These are phyloP conservation scores for Rubia tinctorum DNA, from an alignment of 305 asterid species.

Conservation along the genomic window DNA sequence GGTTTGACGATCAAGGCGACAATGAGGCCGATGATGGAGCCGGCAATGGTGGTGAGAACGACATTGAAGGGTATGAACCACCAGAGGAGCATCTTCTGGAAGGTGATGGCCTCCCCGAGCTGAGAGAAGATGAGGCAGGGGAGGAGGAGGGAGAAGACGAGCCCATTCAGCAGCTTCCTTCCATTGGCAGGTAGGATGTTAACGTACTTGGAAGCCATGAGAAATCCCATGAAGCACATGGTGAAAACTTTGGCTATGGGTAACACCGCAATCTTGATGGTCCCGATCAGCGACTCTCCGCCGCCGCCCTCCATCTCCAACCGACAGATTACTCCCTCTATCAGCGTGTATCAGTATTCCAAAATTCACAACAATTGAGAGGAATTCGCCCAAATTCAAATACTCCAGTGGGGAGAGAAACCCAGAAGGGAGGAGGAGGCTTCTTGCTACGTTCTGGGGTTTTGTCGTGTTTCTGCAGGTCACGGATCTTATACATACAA, in stretches of 20 bases:
- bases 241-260: constrained; percentile 97
- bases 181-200: constrained; percentile 84
- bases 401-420: too few species aligned
- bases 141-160: constrained; percentile 90
- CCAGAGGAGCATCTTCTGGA: constrained; percentile 76
- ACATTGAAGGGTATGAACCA: constrained; percentile 98
- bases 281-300: constrained; percentile 70
- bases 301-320: too few species aligned
- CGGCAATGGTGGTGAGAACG: constrained; percentile 69
- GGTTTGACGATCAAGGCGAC: constrained; percentile 72
- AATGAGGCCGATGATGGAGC: constrained; percentile 79
- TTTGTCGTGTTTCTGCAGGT: too few species aligned
- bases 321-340: too few species aligned
- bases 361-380: too few species aligned
- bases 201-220: constrained; percentile 94
- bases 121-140: constrained; percentile 97
- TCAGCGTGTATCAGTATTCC: too few species aligned
- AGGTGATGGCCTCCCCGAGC: constrained; percentile 89
- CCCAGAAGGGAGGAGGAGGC: too few species aligned
- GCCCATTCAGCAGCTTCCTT: constrained; percentile 95
- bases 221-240: constrained; percentile 81
- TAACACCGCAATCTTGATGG: constrained; percentile 82
- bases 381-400: too few species aligned
- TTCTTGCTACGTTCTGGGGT: too few species aligned
- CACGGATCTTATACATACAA: too few species aligned